Base-by-base conservation (phyloP, 495 filamentous ascomycete genomes). In the Lophiotrema nucula region DNA sequence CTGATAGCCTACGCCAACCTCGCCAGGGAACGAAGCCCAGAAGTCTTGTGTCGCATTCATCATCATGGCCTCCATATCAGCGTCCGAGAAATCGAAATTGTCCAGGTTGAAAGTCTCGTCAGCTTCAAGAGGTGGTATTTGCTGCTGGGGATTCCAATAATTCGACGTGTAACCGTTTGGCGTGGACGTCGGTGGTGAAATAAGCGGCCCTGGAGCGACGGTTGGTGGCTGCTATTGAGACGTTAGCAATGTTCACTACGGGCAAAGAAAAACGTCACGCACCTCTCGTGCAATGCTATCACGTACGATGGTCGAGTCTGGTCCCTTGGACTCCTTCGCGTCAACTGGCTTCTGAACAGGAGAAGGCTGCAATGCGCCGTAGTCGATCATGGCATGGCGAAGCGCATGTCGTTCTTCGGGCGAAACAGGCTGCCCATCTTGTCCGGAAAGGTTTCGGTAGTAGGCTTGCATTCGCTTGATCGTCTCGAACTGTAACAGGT, bases 391-490 rank as follows among this genome's bases (percentile, higher is more conserved):
- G 18, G 67, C 63, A 27, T 46, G 54, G 37, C 54, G 47, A 18
- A 69, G 59, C 4, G 47, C 60, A 18, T 56, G 48, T 39, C 67
- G 64, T 48, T 69, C 67, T 22, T 67, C 60, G 2, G 52, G 67
- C 22, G 64, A 64, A n/a, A 65, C 60, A 16, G 63, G 63, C n/a
- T n/a, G n/a, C 1, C 59, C 54, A 6, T 67, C 52, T 23, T 65
- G 45, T 13, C 55, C 44, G 4, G 55, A 43, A 5, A 67, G 25
- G 10, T 50, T 60, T 12, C 54, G 47, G 43, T 69, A 69, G 41
- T 60, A 67, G 2, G 51, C 67, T 46, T 65, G 64, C 67, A 69
- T 69, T 46, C 64, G 64, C 41, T 67, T 69, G 50, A 69, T 67
- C 22, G 67, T 69, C 42, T 69, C 67, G 46, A 58, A 64, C 64